Evolutionary conservation across 2,329 filamentous ascomycete genomes (phyloP), one percentile per base, ranked within the genome.

Genomic region (Teratosphaeria destructans): DNA sequence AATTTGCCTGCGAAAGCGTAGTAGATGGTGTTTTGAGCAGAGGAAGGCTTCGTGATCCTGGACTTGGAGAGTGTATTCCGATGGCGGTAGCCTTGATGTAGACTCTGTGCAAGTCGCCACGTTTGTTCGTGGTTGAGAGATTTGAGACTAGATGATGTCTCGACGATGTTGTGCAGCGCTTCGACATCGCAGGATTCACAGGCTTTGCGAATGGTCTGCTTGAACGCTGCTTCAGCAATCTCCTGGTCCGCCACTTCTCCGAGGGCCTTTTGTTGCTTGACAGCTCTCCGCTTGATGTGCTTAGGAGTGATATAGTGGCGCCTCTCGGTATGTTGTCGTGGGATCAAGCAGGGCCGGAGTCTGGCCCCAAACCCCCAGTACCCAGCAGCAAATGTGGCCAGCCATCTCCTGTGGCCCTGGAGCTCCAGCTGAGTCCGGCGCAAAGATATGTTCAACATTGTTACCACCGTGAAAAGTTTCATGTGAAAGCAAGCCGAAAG

Each of bases 1-100:
- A 80, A n/a, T 7, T 67, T 70, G 34, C 72, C 67, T 16, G 75
- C 65, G 57, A 77, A 75, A 1, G 39, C 60, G 8, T 49, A 23
- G 19, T 49, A 49, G 6, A 49, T 49, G n/a, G 8, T 10, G 6
- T 49, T 49, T 5, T 49, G n/a, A 2, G 32, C 52, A 32, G 26
- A 54, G 52, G 11, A 16, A 16, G 26, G 27, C 27, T 54, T 32
- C 10, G 23, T 10, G 12, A 2, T 32, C 14, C 7, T 54, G 23
- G 12, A 14, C 12, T 54, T 29, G 11, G 6, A 10, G 6, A 35
- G 6, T 6, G 14, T 29, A 26, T 2, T 64, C 54, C 59, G 53
- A 59, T 58, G 10, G 1, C 59, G 60, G 11, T 56, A 47, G 7
- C 37, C 37, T 43, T 62, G 52, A 52, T 62, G 58, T 5, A 65